A percentile compares a stretch with the other conserved stretches of the same genome.
Evolutionary conservation across 2,329 filamentous ascomycete species (phyloP).

Genomic region (Diaporthe vexans): DNA sequence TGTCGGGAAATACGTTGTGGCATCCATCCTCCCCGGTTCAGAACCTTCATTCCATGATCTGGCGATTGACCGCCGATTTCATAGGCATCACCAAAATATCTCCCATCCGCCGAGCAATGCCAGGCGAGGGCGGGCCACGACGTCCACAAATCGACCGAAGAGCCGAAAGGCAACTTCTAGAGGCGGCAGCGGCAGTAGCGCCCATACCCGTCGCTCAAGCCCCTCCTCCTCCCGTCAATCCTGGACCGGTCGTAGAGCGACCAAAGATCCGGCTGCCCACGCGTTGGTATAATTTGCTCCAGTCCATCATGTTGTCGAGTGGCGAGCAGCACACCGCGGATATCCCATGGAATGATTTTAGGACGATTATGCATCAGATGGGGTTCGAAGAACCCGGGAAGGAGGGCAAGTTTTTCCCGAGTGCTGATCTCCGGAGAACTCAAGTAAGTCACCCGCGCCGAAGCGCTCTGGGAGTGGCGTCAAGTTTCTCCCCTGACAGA

Average conservation of each 20-base stretch:
- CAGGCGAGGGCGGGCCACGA: not conserved
- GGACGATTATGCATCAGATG: not conserved
- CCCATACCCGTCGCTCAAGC: no score
- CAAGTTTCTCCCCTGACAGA: not conserved
- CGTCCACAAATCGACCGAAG: not conserved
- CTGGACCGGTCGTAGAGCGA: no score
- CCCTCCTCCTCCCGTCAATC: not conserved
- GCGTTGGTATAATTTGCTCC: not conserved
- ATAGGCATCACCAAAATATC: not conserved
- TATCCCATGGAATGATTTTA: not conserved
- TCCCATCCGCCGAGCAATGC: not conserved
- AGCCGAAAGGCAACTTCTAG: no score
- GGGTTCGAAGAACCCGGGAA: not conserved
- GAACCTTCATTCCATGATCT: not conserved
- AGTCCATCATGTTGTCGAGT: not conserved
- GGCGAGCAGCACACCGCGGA: accelerated
- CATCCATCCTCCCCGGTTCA: no score
- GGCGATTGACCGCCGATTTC: not conserved
- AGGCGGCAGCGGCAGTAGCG: no score
- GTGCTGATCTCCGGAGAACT: not conserved
- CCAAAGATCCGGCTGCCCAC: not conserved
- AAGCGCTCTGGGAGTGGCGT: not conserved
- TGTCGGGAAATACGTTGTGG: no score
- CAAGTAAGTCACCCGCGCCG: not conserved
- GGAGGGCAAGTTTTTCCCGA: not conserved